Conservation (phyloP, 2,329 filamentous ascomycete species). For the Colletotrichum zoysiae region DNA sequence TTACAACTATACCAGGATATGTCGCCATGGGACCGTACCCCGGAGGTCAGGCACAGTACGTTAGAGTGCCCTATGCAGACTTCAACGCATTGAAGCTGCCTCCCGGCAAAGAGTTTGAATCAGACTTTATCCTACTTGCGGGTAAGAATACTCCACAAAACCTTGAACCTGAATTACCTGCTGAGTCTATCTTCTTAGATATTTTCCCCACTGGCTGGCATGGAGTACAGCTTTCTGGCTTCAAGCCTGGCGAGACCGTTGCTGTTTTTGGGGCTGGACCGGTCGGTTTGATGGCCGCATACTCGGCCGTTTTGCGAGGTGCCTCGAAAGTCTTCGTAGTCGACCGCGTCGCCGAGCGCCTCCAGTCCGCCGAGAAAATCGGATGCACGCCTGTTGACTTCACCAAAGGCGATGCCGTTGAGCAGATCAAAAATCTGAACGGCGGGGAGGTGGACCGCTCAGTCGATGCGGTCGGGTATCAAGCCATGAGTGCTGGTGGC, state of each 20-base stretch:
- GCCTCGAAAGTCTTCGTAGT: constrained; percentile 73
- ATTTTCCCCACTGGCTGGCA: constrained; percentile 64
- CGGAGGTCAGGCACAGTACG: constrained; percentile 69
- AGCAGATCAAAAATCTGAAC: constrained; percentile 70
- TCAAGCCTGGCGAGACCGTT: constrained; percentile 71
- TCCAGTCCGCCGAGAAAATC: constrained; percentile 71
- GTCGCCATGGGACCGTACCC: constrained; percentile 70
- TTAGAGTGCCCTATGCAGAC: constrained; percentile 75
- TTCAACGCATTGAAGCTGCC: constrained; percentile 75
- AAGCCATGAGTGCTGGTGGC: constrained; percentile 68
- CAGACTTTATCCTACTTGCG: constrained; percentile 67
- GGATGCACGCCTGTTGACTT: constrained; percentile 73
- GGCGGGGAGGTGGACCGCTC: constrained; percentile 69
- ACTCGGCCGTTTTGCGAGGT: constrained; percentile 70
- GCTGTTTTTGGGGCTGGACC: constrained; percentile 75
- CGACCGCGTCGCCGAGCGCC: constrained; percentile 70
- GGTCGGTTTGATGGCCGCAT: constrained; percentile 75
- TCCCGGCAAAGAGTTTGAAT: constrained; percentile 70
- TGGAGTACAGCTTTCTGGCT: constrained; percentile 68
- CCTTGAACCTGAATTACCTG: neutral
- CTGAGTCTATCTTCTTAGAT: constrained; percentile 40
- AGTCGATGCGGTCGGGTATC: constrained; percentile 76
- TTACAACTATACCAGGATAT: constrained; percentile 54
- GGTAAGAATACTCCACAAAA: constrained; percentile 54
- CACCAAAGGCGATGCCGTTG: constrained; percentile 68